Base-by-base conservation (phyloP, 805 yeast genomes). In the Grigorovia transvaalensis region DNA sequence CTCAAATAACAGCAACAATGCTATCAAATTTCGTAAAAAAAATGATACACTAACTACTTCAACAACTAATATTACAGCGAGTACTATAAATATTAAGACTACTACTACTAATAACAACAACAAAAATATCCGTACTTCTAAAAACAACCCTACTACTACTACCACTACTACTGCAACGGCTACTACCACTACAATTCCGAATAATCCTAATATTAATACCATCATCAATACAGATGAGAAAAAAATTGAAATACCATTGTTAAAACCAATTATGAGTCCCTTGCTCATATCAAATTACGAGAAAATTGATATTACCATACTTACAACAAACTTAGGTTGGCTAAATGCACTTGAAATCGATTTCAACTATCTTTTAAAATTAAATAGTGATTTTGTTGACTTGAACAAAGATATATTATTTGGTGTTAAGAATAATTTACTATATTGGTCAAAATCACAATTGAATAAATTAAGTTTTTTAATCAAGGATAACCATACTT, bases 251-350 rank as follows among this genome's bases (percentile, higher is more conserved):
- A 3, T 38, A 15, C 42, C 42, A 38, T 15, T 38, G 8, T 15
- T 38, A n/a, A 38, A 38, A 38, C 42, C 42, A 38, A 38, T 38
- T 38, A n/a, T 15, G 8, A 38, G 42, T 15, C 42, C 42, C 2
- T n/a, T 33, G 15, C 38, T 33, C 4, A 3, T 33, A 13, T 35
- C 35, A 35, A 35, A 29, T 4, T 33, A 46, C 20, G 38, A 9
- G 2, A 15, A 38, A 35, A 20, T 38, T 38, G 12, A 20, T 46
- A 15, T 35, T 38, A 38, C 44, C 30, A 58, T 70, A 11, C 55
- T 78, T n/a, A 73, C 76, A 8, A 60, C 73, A 0, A 75, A 76
- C 56, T 65, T 74, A n/a, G 77, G 76, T 0, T 80, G 84, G 84
- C 64, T 78, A 17, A 68, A 73, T 23, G 75, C 78, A 1, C 55